Base-by-base conservation (phyloP, 2,329 filamentous ascomycete species). In the Xylaria digitata region DNA sequence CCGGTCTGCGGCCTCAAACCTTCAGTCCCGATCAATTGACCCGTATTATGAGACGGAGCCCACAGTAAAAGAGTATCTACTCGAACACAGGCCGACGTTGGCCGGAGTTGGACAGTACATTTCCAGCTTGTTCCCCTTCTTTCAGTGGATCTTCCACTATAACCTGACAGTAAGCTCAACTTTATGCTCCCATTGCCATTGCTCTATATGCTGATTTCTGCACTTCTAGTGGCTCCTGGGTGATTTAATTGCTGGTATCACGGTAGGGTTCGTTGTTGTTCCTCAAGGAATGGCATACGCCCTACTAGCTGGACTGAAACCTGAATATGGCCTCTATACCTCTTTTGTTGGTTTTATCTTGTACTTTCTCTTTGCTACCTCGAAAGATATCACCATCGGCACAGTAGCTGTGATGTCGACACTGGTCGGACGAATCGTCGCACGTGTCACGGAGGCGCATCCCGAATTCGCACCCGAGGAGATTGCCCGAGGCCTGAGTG, bases 31-130 rank as follows among this genome's bases (percentile, higher is more conserved):
- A 15, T 66, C 68, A 15, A 62, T 93, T 50, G 90, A 95, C 70
- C 90, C 86, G 48, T 97, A 96, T 76, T 85, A 95, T 63, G 95
- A 98, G 77, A 85, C 90, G 17, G 91, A 94, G 69, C 94, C 95
- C 0, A 92, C 89, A 2, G 86, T 89, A 0, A 73, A 79, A 1
- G 93, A 97, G 75, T 97, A 90, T 88, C 71, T 97, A 13, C 76
- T 79, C 2, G 86, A 89, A 2, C 79, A 91, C 21, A 76, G 87
- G 0, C 95, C 95, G 0, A 84, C 83, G 0, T 77, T 82, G 5
- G 70, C 76, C 0, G 85, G 91, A 30, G 59, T 90, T 5, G 61
- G 78, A 7, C 73, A 81, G 1, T 98, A 97, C 76, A 63, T 89
- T 65, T 80, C 83, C 70, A 90, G 86, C 30, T 81, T 97, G 1